These are phyloP conservation scores for Cystobasidiaceae sp. DNA, from an alignment of 1,284 basidiomycete genomes.

Conservation along the genomic window DNA sequence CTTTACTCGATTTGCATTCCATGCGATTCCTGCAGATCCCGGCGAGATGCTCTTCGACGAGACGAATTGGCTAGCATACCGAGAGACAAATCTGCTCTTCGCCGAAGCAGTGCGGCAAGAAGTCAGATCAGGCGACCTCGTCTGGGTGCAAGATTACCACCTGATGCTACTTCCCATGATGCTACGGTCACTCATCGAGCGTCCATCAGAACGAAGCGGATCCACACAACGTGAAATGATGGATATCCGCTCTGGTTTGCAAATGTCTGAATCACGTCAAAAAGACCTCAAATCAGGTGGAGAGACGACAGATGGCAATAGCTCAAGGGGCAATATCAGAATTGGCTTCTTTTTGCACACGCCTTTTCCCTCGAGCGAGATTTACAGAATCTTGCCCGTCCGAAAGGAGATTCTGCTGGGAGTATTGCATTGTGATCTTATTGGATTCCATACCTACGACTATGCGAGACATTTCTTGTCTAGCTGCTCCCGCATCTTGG, in stretches of 20 bases:
- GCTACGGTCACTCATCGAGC: constrained; percentile 79
- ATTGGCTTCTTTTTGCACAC: constrained; percentile 99
- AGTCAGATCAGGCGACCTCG: constrained; percentile 78
- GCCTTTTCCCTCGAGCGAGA: constrained; percentile 95
- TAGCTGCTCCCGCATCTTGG: constrained; percentile 92
- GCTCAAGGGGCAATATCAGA: constrained; percentile 55
- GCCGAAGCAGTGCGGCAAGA: constrained; percentile 79
- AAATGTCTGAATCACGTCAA: constrained; percentile 30
- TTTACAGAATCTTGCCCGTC: constrained; percentile 95
- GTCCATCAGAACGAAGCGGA: constrained; percentile 56
- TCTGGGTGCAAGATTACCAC: constrained; percentile 98
- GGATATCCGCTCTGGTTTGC: constrained; percentile 7
- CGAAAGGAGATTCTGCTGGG: constrained; percentile 94
- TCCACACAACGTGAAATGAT: constrained; percentile 6
- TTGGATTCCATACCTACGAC: constrained; percentile 99
- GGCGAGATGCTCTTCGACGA: constrained; percentile 99
- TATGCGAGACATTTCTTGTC: constrained; percentile 99
- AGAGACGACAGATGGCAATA: constrained; percentile 39
- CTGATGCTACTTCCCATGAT: constrained; percentile 97
- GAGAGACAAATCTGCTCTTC: constrained; percentile 92
- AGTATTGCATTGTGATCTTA: constrained; percentile 89
- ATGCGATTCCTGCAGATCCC: constrained; percentile 35
- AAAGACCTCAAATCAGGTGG: constrained; percentile 33
- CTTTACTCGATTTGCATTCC: too few species aligned
- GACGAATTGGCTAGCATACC: constrained; percentile 94